Base-by-base conservation (phyloP, 345 rosid genomes). In the Citrus maxima region DNA sequence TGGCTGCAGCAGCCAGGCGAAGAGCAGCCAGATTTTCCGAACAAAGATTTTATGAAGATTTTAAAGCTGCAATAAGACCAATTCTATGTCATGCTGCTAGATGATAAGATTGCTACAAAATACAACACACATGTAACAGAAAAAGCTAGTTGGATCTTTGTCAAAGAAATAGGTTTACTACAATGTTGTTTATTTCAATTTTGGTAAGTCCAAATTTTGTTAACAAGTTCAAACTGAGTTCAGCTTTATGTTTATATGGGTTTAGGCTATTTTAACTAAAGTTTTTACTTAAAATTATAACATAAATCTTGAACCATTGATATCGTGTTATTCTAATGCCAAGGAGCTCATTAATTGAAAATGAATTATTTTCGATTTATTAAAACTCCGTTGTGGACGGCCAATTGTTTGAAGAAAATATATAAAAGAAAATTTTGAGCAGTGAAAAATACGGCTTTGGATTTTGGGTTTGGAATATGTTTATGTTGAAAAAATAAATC, bases 1-100 rank as follows among this genome's bases (percentile, higher is more conserved):
- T 96, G 90, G 95, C 93, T 81, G 88, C 84, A 55, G 90, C 91
- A 4, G 95, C 97, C 25, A 88, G 99, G 83, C 85, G 77, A 82
- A 85, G 95, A 24, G 97, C 98, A 0, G 54, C 78, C 46, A 91
- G 84, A 68, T 96, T 94, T 81, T 94, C 98, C 0, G 97, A 91
- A 83, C 87, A 88, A 84, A 88, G 87, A 78, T 96, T 94, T 83
- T 82, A 87, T 27, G 87, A 90, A 71, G 94, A 93, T 78, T 86
- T 93, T 30, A 94, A 90, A 82, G 83, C 90, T 24, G 94, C 95
- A 18, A 79, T 91, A 38, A 83, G 86, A 54, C 90, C 97, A 1
- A 24, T 93, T 78, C 18, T 89, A 25, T 16, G 62, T 2, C 65
- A 54, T 73, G 58, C 68, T 70, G 63, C 67, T 55, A 72, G 78